phyloP scores from a whole-genome alignment of 1,139 yeast species.

The Hemisphaericaspora subhashii region DNA sequence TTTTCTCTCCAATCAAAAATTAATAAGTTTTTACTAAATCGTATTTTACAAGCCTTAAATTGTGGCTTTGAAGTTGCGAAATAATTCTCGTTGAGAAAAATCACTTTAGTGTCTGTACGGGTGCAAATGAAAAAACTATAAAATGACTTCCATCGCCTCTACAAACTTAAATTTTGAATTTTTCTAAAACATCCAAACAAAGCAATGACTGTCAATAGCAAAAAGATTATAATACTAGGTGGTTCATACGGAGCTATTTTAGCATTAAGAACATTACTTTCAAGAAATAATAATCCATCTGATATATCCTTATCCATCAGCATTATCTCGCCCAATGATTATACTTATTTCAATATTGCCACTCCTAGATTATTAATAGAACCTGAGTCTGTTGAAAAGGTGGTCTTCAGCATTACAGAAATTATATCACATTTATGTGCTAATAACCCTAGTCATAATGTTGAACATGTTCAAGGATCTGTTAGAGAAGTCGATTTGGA shows the following conservation, averaged over 20 bases:
- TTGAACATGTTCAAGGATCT: conserved; percentile 20
- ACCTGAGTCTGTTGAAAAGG: conserved; percentile 19
- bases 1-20: no score
- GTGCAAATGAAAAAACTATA: background rate
- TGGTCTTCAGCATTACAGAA: conserved; percentile 21
- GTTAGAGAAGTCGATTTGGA: conserved; percentile 27
- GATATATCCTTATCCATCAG: conserved; percentile 7
- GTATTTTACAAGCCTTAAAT: no score
- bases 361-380: conserved; percentile 35
- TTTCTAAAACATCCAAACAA: background rate
- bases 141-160: no score
- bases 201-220: conserved; percentile 4
- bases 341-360: conserved; percentile 22
- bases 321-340: conserved; percentile 21
- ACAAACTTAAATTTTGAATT: no score
- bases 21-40: no score
- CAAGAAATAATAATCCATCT: background rate
- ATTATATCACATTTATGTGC: conserved; percentile 16
- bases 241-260: conserved; percentile 33
- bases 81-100: background rate
- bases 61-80: no score
- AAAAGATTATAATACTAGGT: conserved; percentile 31
- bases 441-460: conserved; percentile 15
- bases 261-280: conserved; percentile 23
- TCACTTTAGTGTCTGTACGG: background rate